Evolutionary conservation across 768 basidiomycete species (phyloP), one percentile per base, ranked within the genome.

Genomic region (Cantharellus cinnabarinus): DNA sequence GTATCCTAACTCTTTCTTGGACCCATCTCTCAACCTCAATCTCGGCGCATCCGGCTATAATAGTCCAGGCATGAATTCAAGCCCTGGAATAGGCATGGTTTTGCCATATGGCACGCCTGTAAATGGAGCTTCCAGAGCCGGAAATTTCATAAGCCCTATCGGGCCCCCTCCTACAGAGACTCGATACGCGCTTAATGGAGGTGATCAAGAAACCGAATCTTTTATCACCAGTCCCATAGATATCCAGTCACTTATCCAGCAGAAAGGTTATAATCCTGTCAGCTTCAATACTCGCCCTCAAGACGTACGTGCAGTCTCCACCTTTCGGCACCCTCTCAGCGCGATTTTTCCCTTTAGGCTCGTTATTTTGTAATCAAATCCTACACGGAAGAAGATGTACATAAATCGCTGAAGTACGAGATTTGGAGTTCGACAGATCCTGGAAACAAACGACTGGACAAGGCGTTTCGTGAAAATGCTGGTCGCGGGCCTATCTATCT

Each of bases 341-440:
- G 42, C 58, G 10, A 55, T 41, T 56, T 39, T 3, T 35, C 3
- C 61, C 38, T 14, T 1, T 57, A 89, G 82, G 90, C 94, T 2
- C 78, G 93, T 14, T 98, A 77, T 72, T 97, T 97, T 67, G 94
- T 98, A 40, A 98, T 99, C 76, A 99, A 99, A 69, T 94, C 89
- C 0, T 99, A 93, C 71, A 98, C 95, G 1, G 94, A 98, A 70
- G 95, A 97, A 66, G 94, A 99, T 67, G 94, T 99, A 0, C 94
- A 98, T 73, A 99, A 99, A 70, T 93, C 89, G 14, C 77, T 95
- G 66, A 94, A 94, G 66, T 93, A 94, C 64, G 91, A 94, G 69
- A 95, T 97, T 55, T 95, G 93, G 93, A 89, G 89, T 62, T 94
- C 90, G 4, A 95, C 93, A 0, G 89, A 91, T 67, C 86, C 90